Base-by-base conservation (phyloP, 2,329 filamentous ascomycete species). In the Tolypocladium guangdongense region DNA sequence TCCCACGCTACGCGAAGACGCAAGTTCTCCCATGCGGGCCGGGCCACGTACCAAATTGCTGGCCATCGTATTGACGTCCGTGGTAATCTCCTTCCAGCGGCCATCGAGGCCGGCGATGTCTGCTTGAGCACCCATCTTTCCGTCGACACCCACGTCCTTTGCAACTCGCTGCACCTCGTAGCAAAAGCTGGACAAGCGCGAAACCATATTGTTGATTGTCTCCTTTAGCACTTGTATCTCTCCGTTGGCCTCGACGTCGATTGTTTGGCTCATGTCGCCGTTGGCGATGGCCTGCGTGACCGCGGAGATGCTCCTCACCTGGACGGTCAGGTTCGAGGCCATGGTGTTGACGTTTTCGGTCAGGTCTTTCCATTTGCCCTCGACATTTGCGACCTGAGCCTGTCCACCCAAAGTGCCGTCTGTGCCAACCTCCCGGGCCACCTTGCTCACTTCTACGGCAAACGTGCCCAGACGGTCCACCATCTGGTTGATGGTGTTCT, bases 131-230 rank as follows among this genome's bases (percentile, higher is more conserved):
- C 92, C 92, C 89, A 99, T 96, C 75, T 96, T 97, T 57, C 92
- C 92, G 64, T 97, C 93, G 51, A 97, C 92, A 60, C 92, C 92
- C 60, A 97, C 93, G 69, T 97, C 93, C 64, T 93, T 91, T 55
- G 92, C 92, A 33, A 99, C 92, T 62, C 91, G 83, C 72, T 97
- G 93, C 58, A 99, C 87, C 66, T 96, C 91, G 61, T 95, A 90
- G 53, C 91, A 96, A 81, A 96, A 97, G 59, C 92, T 92, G 55
- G 93, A 95, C 50, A 99, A 75, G 58, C 92, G 84, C 67, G 91
- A 91, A 59, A 97, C 92, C 92, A 96, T 96, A 83, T 96, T 92
- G 69, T 96, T 96, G 74, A 96, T 96, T 45, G 92, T 97, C 65
- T 95, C 90, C 68, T 96, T 96, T 51, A 97, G 74, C 3, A 95